These are phyloP conservation scores for Talaromyces ruber DNA, from an alignment of 495 filamentous ascomycete species.

Conservation along the genomic window DNA sequence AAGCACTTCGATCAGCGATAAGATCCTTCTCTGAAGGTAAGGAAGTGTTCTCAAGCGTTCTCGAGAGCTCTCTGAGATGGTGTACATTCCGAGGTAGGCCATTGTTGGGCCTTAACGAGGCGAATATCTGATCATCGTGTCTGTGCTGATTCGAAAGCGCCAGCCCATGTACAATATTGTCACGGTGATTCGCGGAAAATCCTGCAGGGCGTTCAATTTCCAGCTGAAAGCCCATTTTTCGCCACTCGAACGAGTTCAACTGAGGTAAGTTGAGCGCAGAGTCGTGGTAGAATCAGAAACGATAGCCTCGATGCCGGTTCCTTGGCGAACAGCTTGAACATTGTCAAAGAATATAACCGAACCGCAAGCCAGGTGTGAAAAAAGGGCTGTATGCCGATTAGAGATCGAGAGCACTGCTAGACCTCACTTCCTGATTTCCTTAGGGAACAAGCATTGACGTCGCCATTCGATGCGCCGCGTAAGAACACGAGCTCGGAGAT, in stretches of 20 bases:
- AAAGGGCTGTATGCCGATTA: no score
- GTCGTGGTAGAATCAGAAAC: not conserved
- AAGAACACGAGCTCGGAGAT: no score
- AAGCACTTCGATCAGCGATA: not conserved
- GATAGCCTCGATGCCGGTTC: not conserved
- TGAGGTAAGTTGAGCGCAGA: no score
- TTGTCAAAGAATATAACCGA: not conserved
- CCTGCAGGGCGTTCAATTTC: not conserved
- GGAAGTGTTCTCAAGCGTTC: no score
- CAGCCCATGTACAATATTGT: not conserved
- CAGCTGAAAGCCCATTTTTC: not conserved
- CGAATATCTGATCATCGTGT: not conserved
- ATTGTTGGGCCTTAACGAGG: no score
- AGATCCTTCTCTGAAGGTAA: no score
- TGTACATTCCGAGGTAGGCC: no score
- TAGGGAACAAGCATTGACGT: no score
- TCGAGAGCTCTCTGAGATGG: no score
- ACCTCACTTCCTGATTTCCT: not conserved
- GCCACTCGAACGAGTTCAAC: not conserved
- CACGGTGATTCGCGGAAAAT: not conserved
- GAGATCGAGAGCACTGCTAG: not conserved
- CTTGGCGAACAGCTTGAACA: not conserved
- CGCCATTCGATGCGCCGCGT: no score
- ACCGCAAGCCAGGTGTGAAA: no score
- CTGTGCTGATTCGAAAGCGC: not conserved